Evolutionary conservation across 2,329 filamentous ascomycete genomes (phyloP).

Genomic region (Fusarium neocosmosporiellum): DNA sequence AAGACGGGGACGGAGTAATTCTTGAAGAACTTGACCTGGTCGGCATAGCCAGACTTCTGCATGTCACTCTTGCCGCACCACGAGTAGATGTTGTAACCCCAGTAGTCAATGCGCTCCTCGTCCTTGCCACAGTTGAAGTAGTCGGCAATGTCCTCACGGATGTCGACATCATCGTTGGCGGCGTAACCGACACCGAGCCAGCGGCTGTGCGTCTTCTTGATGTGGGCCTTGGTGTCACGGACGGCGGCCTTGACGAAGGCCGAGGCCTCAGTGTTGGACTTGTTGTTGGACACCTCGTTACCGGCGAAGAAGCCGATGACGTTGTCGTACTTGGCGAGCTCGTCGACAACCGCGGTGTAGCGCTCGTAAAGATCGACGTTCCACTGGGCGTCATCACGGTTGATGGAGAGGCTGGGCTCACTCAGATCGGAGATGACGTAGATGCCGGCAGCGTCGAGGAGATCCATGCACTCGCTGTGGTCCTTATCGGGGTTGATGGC

Average conservation of each 20-base stretch:
- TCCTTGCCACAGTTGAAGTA: slow-evolving; percentile 92
- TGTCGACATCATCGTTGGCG: slow-evolving; percentile 89
- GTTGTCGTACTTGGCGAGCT: slow-evolving; percentile 85
- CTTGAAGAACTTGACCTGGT: slow-evolving; percentile 86
- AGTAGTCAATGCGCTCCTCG: slow-evolving; percentile 85
- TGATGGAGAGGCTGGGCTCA: slow-evolving; percentile 85
- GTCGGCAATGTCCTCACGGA: slow-evolving; percentile 83
- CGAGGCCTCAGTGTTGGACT: slow-evolving; percentile 88
- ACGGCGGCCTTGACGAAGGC: slow-evolving; percentile 98
- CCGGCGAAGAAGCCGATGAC: slow-evolving; percentile 97
- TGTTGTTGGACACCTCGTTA: slow-evolving; percentile 94
- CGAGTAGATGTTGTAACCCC: slow-evolving; percentile 99
- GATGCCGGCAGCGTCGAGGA: slow-evolving; percentile 87
- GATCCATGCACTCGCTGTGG: slow-evolving; percentile 86
- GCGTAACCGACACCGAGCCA: slow-evolving; percentile 93
- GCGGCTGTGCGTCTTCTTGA: slow-evolving; percentile 82
- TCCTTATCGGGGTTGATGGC: slow-evolving; percentile 83
- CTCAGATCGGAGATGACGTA: slow-evolving; percentile 94
- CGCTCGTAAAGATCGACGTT: slow-evolving; percentile 80
- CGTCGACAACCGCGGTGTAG: slow-evolving; percentile 87
- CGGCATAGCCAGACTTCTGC: slow-evolving; percentile 80
- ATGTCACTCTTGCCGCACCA: slow-evolving; percentile 93
- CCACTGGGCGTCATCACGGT: slow-evolving; percentile 84
- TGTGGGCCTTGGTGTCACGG: slow-evolving; percentile 95
- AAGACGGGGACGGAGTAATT: slow-evolving; percentile 95